phyloP scores from a whole-genome alignment of 75 land plant species.

The Pinus albicaulis region DNA sequence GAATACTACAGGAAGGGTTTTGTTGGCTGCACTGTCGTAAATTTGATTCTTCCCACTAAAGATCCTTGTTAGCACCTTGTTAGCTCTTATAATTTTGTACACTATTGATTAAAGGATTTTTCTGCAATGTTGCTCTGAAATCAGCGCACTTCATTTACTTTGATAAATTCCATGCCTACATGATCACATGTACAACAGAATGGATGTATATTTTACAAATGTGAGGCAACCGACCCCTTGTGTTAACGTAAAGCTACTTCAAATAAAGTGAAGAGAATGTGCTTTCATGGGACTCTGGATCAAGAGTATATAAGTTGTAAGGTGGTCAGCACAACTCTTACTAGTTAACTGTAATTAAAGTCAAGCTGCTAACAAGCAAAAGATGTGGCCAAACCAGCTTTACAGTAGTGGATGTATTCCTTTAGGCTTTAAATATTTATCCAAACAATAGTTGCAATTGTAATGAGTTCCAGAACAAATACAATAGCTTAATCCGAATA shows the following conservation, averaged over 20 bases:
- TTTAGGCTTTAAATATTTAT: too few relatives aligned
- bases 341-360: background rate
- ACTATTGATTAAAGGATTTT: background rate
- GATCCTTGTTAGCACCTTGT: too few relatives aligned
- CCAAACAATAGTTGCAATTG: too few relatives aligned
- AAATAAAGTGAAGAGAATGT: background rate
- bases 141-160: background rate
- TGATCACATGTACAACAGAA: background rate
- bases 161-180: background rate
- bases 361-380: background rate
- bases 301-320: background rate
- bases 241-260: background rate
- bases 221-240: background rate
- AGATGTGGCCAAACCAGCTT: too few relatives aligned
- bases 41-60: too few relatives aligned
- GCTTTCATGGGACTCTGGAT: background rate
- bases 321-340: too few relatives aligned
- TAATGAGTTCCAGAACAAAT: too few relatives aligned
- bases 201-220: background rate
- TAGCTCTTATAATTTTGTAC: background rate
- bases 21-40: too few relatives aligned
- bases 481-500: background rate
- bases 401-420: too few relatives aligned
- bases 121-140: background rate
- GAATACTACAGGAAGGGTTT: too few relatives aligned